Conservation (phyloP, 2,329 filamentous ascomycete genomes). For the Penicillium oxalicum region DNA sequence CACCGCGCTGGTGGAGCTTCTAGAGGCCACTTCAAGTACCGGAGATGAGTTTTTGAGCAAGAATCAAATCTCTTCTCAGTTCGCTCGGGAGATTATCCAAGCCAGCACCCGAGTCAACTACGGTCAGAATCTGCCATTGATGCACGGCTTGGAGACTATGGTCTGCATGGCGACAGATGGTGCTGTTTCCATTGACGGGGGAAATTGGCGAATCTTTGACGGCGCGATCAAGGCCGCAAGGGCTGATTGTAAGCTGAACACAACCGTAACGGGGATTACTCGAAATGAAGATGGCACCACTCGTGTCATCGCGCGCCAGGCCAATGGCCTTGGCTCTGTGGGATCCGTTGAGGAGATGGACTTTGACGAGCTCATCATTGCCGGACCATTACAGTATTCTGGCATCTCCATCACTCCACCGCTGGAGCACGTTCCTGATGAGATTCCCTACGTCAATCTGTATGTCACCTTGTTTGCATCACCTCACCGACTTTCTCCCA, state of each 20-base stretch:
- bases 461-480: constrained; percentile 88
- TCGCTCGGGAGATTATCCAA: constrained; percentile 77
- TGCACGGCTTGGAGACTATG: constrained; percentile 87
- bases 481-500: constrained; percentile 62
- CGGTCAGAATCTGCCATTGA: constrained; percentile 76
- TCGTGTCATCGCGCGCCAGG: constrained; percentile 37
- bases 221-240: constrained; percentile 64
- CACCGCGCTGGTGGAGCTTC: constrained; percentile 61
- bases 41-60: constrained; percentile 65
- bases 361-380: constrained; percentile 78
- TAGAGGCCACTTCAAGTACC: constrained; percentile 60
- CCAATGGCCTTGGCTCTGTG: constrained; percentile 6
- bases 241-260: constrained; percentile 59
- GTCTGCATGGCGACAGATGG: constrained; percentile 86
- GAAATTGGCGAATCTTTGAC: constrained; percentile 94
- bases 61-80: constrained; percentile 61
- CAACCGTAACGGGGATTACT: constrained; percentile 58
- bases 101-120: constrained; percentile 92
- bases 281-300: constrained; percentile 37
- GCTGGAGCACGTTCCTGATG: constrained; percentile 54
- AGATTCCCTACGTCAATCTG: constrained; percentile 77
- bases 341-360: constrained; percentile 14
- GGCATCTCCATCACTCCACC: constrained; percentile 52
- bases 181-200: constrained; percentile 69
- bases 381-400: constrained; percentile 76